Conservation (phyloP, 495 filamentous ascomycete genomes). For the Xylaria curta region DNA sequence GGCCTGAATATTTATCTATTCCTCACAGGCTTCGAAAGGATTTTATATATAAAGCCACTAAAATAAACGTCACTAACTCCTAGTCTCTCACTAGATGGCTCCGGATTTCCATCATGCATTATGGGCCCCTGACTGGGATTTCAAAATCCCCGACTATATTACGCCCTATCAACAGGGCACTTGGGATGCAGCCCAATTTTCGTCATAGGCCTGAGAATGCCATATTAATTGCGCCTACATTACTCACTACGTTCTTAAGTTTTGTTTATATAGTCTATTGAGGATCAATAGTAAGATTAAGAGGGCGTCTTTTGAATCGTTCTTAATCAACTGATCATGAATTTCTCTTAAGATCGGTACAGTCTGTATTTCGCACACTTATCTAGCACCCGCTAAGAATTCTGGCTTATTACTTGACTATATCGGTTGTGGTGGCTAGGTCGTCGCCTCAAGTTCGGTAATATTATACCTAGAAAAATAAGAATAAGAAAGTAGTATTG, state of each 20-base stretch:
- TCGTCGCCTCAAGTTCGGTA: too few species aligned
- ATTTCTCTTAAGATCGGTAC: not conserved
- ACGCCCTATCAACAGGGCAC: not conserved
- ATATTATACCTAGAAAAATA: too few species aligned
- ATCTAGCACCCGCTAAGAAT: too few species aligned
- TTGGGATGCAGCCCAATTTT: not conserved
- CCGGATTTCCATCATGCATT: not conserved
- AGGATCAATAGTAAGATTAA: not conserved
- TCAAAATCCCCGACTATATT: constrained; percentile 11
- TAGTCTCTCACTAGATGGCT: not conserved
- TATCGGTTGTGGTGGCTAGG: too few species aligned
- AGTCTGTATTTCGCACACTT: too few species aligned
- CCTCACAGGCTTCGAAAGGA: not conserved
- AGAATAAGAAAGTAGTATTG: too few species aligned
- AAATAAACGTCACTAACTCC: not conserved
- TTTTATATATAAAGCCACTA: not conserved
- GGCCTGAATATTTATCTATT: too few species aligned
- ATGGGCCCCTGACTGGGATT: constrained; percentile 9
- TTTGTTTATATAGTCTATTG: not conserved
- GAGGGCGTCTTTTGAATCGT: not conserved
- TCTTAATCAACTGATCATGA: not conserved
- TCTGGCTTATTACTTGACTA: too few species aligned
- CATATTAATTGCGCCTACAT: not conserved
- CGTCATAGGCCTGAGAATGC: not conserved
- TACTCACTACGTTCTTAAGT: not conserved